Percentiles rank a stretch among this genome's conserved stretches.
Conservation (phyloP, 345 rosid species). For the Moricandia moricandioides region DNA sequence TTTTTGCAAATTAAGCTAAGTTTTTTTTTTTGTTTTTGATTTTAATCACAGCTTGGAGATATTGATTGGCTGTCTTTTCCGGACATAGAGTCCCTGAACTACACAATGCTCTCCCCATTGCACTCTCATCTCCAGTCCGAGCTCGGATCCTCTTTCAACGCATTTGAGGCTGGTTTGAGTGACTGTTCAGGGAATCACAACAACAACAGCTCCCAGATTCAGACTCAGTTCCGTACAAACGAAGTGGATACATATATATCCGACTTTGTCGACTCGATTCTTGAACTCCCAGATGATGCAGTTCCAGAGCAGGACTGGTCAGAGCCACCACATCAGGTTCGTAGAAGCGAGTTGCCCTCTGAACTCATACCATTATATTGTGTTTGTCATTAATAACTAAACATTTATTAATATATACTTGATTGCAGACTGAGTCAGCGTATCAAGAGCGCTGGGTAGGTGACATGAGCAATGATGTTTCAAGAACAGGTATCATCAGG, state of each 20-base stretch:
- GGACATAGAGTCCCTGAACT: conserved; percentile 35
- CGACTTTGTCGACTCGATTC: conserved; percentile 46
- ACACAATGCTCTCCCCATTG: conserved; percentile 45
- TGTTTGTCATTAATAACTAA: not conserved
- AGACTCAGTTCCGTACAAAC: conserved; percentile 29
- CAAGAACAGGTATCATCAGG: conserved; percentile 50
- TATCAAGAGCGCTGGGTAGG: conserved; percentile 6
- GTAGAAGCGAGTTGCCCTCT: not conserved
- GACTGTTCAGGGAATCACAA: conserved; percentile 1
- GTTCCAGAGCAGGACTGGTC: conserved; percentile 6
- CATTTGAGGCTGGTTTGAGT: conserved; percentile 25
- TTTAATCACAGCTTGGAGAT: conserved; percentile 37
- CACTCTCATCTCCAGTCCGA: conserved; percentile 43
- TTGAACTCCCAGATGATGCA: conserved; percentile 42
- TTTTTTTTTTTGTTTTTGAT: not conserved
- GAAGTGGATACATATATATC: conserved; percentile 41
- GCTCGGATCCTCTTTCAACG: conserved; percentile 36
- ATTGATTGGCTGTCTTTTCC: conserved; percentile 15
- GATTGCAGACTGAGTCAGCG: conserved; percentile 8
- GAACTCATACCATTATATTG: not conserved
- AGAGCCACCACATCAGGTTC: conserved; percentile 29
- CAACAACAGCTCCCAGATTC: conserved; percentile 19
- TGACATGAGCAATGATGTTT: conserved; percentile 27
- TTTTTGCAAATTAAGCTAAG: not conserved
- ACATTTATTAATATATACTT: not conserved